A percentile compares a stretch with the other conserved stretches of the same genome.
phyloP scores from a whole-genome alignment of 305 asterid genomes.

The Caryopteris hybrid region DNA sequence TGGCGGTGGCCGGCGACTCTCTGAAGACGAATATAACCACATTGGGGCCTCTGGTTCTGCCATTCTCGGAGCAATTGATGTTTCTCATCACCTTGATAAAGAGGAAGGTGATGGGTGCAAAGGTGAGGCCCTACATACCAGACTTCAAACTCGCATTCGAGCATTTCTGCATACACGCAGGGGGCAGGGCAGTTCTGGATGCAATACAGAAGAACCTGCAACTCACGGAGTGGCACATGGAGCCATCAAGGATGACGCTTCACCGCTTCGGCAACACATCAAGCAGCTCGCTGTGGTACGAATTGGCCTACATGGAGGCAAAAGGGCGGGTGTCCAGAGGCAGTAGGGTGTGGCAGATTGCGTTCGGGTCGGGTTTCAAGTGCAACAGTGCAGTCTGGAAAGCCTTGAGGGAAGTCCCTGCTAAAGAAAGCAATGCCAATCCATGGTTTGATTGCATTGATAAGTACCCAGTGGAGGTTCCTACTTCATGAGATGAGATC shows the following conservation, averaged over 20 bases:
- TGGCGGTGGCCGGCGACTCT: slow-evolving; percentile 70
- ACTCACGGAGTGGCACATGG: slow-evolving; percentile 68
- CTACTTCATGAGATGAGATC: not conserved
- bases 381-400: slow-evolving; percentile 77
- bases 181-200: slow-evolving; percentile 70
- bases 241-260: slow-evolving; percentile 76
- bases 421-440: slow-evolving; percentile 29
- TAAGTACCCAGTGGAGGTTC: slow-evolving; percentile 41
- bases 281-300: slow-evolving; percentile 76
- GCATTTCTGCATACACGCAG: slow-evolving; percentile 75
- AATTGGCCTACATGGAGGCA: slow-evolving; percentile 57
- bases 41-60: slow-evolving; percentile 61
- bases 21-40: slow-evolving; percentile 69
- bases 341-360: slow-evolving; percentile 66
- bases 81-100: slow-evolving; percentile 41
- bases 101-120: slow-evolving; percentile 35
- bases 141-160: slow-evolving; percentile 70
- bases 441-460: slow-evolving; percentile 57
- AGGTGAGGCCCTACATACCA: slow-evolving; percentile 68
- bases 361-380: slow-evolving; percentile 79
- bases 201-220: slow-evolving; percentile 60
- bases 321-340: slow-evolving; percentile 55
- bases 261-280: slow-evolving; percentile 77
- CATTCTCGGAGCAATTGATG: slow-evolving; percentile 54
- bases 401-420: slow-evolving; percentile 37